phyloP scores from a whole-genome alignment of 805 yeast species.

The Hanseniaspora taiwanica region DNA sequence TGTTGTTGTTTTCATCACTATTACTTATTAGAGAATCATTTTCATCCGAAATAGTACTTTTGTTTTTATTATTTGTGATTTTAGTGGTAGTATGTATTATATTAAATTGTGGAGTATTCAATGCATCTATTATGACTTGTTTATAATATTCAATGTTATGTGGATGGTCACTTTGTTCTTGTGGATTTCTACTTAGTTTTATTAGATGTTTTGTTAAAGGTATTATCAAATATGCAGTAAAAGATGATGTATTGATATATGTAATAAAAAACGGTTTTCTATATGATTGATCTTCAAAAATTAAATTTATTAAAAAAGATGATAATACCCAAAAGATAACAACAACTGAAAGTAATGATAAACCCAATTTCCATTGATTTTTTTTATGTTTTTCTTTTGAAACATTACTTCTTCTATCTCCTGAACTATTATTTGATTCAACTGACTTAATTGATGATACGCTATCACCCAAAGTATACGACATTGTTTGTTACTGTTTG shows the following conservation, averaged over 20 bases:
- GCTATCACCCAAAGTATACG: no score
- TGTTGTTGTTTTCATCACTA: no score
- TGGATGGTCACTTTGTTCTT: no score
- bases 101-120: background rate
- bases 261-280: conserved; percentile 89
- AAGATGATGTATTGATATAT: conserved; percentile 79
- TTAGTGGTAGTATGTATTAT: conserved; percentile 3
- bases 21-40: no score
- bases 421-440: background rate
- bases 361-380: conserved; percentile 59
- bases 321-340: conserved; percentile 85
- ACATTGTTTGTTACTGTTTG: no score
- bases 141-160: background rate
- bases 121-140: background rate
- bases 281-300: conserved; percentile 57
- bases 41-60: conserved; percentile 1
- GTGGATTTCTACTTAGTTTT: no score
- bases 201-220: conserved; percentile 25
- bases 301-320: conserved; percentile 67
- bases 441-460: no score
- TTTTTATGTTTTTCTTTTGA: conserved; percentile 7
- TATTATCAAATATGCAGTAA: conserved; percentile 64
- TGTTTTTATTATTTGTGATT: conserved; percentile 1
- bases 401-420: background rate
- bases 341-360: conserved; percentile 58